These are phyloP conservation scores for Chalaropsis thielavioides DNA, from an alignment of 2,329 filamentous ascomycete genomes.

Conservation along the genomic window DNA sequence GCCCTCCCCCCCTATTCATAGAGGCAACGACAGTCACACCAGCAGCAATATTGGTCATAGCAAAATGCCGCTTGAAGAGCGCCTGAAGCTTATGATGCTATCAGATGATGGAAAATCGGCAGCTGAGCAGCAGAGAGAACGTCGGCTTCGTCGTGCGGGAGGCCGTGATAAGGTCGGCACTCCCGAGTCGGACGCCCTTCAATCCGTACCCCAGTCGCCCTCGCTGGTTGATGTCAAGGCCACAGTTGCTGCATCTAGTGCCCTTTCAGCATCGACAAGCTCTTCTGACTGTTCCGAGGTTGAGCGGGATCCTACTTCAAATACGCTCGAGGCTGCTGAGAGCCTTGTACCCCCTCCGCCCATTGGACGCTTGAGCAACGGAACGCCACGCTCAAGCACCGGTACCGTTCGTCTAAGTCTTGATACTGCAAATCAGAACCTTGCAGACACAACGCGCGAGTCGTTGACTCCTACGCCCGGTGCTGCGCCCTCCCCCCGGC, in stretches of 20 bases:
- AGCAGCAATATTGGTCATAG: slow-evolving; percentile 43
- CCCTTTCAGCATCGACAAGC: slow-evolving; percentile 6
- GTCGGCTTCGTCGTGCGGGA: slow-evolving; percentile 50
- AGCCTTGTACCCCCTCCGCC: slow-evolving; percentile 11
- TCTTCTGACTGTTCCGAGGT: slow-evolving; percentile 26
- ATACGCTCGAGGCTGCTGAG: neutral
- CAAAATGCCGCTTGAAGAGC: slow-evolving; percentile 73
- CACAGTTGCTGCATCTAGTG: slow-evolving; percentile 4
- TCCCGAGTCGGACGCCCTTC: slow-evolving; percentile 14
- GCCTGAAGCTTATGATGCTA: slow-evolving; percentile 77
- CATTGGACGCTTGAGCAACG: neutral
- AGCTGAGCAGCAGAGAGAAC: slow-evolving; percentile 52
- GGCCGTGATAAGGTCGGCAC: slow-evolving; percentile 30
- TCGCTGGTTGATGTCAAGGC: slow-evolving; percentile 6
- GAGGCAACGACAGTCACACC: slow-evolving; percentile 64
- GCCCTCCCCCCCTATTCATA: slow-evolving; percentile 56
- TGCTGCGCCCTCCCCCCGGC: neutral
- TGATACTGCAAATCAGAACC: neutral
- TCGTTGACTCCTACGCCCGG: slow-evolving; percentile 15
- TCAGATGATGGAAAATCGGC: slow-evolving; percentile 52
- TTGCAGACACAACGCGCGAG: slow-evolving; percentile 5
- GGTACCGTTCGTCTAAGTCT: slow-evolving; percentile 1
- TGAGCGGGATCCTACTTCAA: slow-evolving; percentile 24
- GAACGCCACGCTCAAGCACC: slow-evolving; percentile 6
- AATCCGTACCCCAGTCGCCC: slow-evolving; percentile 7